A percentile compares a stretch with the other conserved stretches of the same genome.
Conservation (phyloP, 139 green algal genomes). For the Micractinium conductrix region DNA sequence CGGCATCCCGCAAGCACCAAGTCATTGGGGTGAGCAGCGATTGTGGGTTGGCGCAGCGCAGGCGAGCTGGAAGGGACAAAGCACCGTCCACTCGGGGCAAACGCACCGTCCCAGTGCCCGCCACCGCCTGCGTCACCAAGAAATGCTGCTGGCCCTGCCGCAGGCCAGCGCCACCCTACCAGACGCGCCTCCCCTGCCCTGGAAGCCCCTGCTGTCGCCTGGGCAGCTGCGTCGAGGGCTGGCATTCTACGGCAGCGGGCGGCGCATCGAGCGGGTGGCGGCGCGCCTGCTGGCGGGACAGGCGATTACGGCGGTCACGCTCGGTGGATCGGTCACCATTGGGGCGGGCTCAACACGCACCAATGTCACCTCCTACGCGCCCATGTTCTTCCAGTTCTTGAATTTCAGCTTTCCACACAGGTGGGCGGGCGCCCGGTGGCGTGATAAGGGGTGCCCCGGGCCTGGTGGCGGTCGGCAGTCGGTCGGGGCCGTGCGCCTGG, state of each 20-base stretch:
- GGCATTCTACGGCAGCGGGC: background rate
- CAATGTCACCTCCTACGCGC: background rate
- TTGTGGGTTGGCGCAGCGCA: too few species aligned
- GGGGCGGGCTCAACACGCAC: background rate
- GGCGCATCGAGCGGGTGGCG: conserved; percentile 6
- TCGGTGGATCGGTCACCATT: background rate
- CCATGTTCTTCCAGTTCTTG: conserved; percentile 9
- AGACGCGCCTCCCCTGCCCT: conserved; percentile 11
- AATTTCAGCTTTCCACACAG: conserved; percentile 11
- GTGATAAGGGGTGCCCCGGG: background rate
- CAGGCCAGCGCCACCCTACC: too few species aligned
- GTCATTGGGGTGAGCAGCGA: too few species aligned
- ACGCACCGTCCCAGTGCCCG: too few species aligned
- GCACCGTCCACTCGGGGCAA: too few species aligned
- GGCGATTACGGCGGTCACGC: conserved; percentile 10
- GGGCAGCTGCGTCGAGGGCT: background rate
- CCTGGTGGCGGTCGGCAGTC: background rate
- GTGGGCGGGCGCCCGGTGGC: background rate
- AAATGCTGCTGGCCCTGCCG: too few species aligned
- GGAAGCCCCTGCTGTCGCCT: background rate
- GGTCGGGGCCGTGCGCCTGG: too few species aligned
- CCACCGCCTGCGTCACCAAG: too few species aligned
- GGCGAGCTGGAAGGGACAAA: too few species aligned
- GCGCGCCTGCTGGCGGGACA: conserved; percentile 7
- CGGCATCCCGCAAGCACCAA: too few species aligned